A percentile compares a stretch with the other conserved stretches of the same genome.
Evolutionary conservation across 345 rosid genomes (phyloP).

Genomic region (Jatropha curcas): DNA sequence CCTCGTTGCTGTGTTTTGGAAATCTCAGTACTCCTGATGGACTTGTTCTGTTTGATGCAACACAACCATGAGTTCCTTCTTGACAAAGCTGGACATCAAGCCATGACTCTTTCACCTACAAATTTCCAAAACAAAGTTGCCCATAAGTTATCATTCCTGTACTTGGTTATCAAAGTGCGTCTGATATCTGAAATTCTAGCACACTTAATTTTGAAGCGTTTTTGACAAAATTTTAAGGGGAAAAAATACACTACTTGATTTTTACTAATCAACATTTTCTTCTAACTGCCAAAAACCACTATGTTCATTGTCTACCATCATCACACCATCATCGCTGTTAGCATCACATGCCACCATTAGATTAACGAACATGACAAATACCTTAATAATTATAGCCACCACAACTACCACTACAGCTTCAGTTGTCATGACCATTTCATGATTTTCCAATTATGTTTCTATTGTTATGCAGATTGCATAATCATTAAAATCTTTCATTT

Average conservation of each 20-base stretch:
- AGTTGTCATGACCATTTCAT: background rate
- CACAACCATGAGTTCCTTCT: conserved; percentile 63
- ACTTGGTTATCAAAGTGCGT: background rate
- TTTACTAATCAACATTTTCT: background rate
- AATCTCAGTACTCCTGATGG: conserved; percentile 58
- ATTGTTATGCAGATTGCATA: background rate
- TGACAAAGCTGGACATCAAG: conserved; percentile 89
- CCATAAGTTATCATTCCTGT: background rate
- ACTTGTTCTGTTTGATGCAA: conserved; percentile 49
- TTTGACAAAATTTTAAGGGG: too few species aligned
- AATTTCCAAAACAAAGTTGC: conserved; percentile 11
- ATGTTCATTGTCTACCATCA: background rate
- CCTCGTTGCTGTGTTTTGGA: conserved; percentile 81
- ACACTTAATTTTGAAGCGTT: background rate
- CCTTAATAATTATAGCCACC: too few species aligned
- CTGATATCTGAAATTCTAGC: background rate
- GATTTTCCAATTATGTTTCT: background rate
- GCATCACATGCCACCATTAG: too few species aligned
- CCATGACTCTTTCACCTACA: conserved; percentile 91
- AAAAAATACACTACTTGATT: background rate
- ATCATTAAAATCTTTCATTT: background rate
- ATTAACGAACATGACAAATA: too few species aligned
- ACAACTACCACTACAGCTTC: background rate
- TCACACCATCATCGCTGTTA: background rate
- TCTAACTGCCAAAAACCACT: background rate